phyloP scores from a whole-genome alignment of 2,329 filamentous ascomycete genomes.

The Aspergillus udagawae region DNA sequence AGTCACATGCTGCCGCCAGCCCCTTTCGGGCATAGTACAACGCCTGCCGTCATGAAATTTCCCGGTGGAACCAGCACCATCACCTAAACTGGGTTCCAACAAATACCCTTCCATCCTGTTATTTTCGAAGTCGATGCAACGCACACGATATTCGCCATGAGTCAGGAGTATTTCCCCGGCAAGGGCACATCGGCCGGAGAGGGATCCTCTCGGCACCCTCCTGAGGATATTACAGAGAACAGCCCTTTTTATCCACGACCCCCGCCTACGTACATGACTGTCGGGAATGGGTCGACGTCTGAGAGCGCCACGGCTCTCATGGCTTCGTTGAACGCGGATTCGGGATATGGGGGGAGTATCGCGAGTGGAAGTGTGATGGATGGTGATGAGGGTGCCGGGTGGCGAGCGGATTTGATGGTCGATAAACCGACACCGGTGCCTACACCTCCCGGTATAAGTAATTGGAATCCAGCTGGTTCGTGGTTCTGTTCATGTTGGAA shows the following conservation, averaged over 20 bases:
- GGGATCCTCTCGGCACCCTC: slow-evolving; percentile 31
- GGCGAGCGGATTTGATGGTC: slow-evolving; percentile 54
- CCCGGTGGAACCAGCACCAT: slow-evolving; percentile 4
- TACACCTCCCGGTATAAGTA: slow-evolving; percentile 49
- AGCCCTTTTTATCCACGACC: slow-evolving; percentile 25
- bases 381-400: slow-evolving; percentile 42
- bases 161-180: slow-evolving; percentile 39
- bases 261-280: slow-evolving; percentile 74
- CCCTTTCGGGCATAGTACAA: slow-evolving; percentile 14
- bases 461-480: slow-evolving; percentile 43
- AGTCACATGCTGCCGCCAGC: slow-evolving; percentile 25
- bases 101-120: slow-evolving; percentile 2
- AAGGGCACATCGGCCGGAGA: slow-evolving; percentile 32
- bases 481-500: neutral
- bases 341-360: slow-evolving; percentile 83
- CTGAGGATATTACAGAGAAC: slow-evolving; percentile 23
- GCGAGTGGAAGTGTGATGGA: slow-evolving; percentile 56
- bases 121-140: slow-evolving; percentile 10
- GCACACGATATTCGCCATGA: slow-evolving; percentile 30
- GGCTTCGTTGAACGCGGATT: slow-evolving; percentile 78
- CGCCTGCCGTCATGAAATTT: slow-evolving; percentile 22
- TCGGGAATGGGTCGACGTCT: slow-evolving; percentile 76
- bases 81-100: neutral
- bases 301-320: slow-evolving; percentile 78
- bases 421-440: slow-evolving; percentile 56